Evolutionary conservation across 2,329 filamentous ascomycete species (phyloP).

Genomic region (Coniochaeta ligniaria): DNA sequence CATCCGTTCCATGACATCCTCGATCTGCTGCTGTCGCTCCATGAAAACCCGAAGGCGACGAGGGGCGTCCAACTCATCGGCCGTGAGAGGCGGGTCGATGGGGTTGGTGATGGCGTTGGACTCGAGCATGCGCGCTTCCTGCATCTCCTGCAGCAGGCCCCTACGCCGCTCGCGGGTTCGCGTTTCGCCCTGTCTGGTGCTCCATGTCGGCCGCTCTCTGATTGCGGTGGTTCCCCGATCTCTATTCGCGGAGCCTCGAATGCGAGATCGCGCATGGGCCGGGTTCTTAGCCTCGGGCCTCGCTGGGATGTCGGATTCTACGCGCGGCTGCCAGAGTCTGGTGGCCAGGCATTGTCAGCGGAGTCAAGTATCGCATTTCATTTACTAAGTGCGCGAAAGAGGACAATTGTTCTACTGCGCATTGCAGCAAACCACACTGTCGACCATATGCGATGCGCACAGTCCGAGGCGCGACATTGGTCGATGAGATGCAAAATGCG

Average conservation of each 20-base stretch:
- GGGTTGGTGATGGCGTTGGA: neutral
- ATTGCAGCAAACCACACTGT: too few species aligned
- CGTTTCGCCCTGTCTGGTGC: neutral
- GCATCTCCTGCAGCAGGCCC: neutral
- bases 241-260: conserved; percentile 8
- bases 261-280: conserved; percentile 17
- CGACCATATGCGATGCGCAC: neutral
- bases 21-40: neutral
- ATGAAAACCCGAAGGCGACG: neutral
- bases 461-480: neutral
- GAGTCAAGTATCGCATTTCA: neutral
- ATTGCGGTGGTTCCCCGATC: neutral
- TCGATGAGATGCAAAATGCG: neutral
- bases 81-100: too few species aligned
- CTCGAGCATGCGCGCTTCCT: neutral
- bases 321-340: conserved; percentile 22
- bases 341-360: conserved; percentile 5
- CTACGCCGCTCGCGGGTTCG: neutral
- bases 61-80: too few species aligned
- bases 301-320: conserved; percentile 21
- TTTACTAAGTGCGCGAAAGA: too few species aligned
- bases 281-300: conserved; percentile 16
- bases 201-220: neutral
- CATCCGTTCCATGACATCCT: neutral
- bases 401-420: too few species aligned